Conservation (phyloP, 257 asterid species). For the Penstemon newberryi region DNA sequence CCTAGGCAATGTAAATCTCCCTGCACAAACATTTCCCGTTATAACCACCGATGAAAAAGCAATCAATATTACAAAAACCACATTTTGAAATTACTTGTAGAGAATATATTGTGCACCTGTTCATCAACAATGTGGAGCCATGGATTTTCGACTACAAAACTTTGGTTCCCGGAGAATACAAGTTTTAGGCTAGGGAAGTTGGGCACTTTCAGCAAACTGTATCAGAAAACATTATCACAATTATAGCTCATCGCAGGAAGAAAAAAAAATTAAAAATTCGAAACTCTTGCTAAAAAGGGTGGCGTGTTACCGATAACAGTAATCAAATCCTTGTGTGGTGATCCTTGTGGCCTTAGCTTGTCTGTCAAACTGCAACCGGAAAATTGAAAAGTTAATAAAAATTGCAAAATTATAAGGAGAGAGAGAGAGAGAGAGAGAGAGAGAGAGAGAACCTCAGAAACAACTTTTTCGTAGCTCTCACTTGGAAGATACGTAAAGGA, state of each 20-base stretch:
- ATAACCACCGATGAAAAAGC: constrained; percentile 1
- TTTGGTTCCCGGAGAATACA: constrained; percentile 60
- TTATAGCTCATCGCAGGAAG: constrained; percentile 22
- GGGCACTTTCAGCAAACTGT: constrained; percentile 52
- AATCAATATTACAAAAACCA: neutral
- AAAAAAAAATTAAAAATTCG: neutral
- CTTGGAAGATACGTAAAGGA: constrained; percentile 74
- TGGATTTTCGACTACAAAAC: constrained; percentile 60
- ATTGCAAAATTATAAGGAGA: constrained; percentile 10
- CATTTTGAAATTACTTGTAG: neutral
- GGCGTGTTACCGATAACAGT: constrained; percentile 65
- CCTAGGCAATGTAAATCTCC: constrained; percentile 63
- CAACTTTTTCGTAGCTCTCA: constrained; percentile 46
- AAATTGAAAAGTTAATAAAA: neutral
- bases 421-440: neutral
- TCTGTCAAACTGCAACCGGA: constrained; percentile 53
- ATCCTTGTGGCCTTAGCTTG: constrained; percentile 48
- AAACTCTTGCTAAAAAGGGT: neutral
- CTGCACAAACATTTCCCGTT: constrained; percentile 42
- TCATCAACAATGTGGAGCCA: constrained; percentile 44
- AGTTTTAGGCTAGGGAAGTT: constrained; percentile 56
- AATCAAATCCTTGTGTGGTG: constrained; percentile 42
- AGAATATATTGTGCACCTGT: constrained; percentile 40
- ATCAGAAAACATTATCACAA: constrained; percentile 26
- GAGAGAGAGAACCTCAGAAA: constrained; percentile 51